Evolutionary conservation across 2,329 filamentous ascomycete genomes (phyloP).

Genomic region (Xylaria sp.): DNA sequence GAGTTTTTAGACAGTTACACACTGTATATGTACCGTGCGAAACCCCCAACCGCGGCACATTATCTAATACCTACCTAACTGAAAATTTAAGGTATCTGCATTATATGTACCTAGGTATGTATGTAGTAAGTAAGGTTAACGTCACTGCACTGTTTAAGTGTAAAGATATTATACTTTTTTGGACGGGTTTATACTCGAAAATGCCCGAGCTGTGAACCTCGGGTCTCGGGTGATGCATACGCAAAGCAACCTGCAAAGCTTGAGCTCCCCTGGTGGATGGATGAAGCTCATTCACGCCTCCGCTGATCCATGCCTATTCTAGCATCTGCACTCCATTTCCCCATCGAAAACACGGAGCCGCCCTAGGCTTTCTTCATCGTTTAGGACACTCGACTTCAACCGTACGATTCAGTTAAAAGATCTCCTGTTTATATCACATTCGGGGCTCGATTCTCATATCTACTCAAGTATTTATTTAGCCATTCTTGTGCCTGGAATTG

Average conservation of each 20-base stretch:
- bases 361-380: constrained; percentile 11
- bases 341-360: constrained; percentile 32
- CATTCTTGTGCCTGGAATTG: neutral
- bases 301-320: constrained; percentile 33
- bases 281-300: constrained; percentile 25
- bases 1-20: neutral
- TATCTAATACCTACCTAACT: too few species aligned
- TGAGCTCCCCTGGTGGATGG: constrained; percentile 8
- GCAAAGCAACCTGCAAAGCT: too few species aligned
- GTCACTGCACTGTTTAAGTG: neutral
- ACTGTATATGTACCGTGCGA: constrained; percentile 8
- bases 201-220: constrained; percentile 5
- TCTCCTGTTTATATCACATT: neutral
- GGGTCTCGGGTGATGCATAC: constrained; percentile 6
- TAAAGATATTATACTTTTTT: neutral
- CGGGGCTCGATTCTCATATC: neutral
- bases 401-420: constrained; percentile 13
- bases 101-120: too few species aligned
- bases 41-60: too few species aligned
- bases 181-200: neutral
- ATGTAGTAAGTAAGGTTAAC: too few species aligned
- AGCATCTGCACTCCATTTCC: constrained; percentile 29
- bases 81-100: neutral
- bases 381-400: constrained; percentile 6
- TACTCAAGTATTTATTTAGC: neutral